Conservation (phyloP, 1,284 basidiomycete species). For the Sparassis latifolia region DNA sequence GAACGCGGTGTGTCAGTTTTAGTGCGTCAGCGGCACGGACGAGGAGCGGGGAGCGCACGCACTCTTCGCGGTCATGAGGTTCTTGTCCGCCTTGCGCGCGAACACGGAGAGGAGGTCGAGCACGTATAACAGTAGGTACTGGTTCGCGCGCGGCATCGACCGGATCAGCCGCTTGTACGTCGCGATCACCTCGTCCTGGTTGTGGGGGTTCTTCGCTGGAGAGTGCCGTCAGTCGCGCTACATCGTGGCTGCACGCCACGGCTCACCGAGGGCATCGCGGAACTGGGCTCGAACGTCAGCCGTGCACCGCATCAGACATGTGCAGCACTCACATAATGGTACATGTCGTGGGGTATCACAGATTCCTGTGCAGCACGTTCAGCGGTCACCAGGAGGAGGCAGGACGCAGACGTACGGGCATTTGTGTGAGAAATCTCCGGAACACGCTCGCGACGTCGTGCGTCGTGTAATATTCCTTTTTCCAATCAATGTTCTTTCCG, state of each 20-base stretch:
- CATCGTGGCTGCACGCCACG: neutral
- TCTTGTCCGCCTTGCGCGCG: conserved; percentile 84
- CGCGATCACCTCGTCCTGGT: conserved; percentile 62
- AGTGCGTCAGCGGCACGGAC: no score
- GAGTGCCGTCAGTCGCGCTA: conserved; percentile 1
- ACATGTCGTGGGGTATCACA: conserved; percentile 84
- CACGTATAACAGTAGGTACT: conserved; percentile 93
- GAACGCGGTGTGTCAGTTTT: neutral
- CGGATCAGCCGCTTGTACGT: conserved; percentile 85
- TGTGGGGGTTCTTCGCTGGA: conserved; percentile 57
- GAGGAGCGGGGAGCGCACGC: conserved; percentile 24
- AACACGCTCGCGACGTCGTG: conserved; percentile 98
- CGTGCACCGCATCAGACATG: neutral
- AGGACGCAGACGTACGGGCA: conserved; percentile 67
- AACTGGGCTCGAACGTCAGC: conserved; percentile 46
- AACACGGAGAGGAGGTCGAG: conserved; percentile 95
- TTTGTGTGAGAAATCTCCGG: conserved; percentile 90
- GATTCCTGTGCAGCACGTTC: conserved; percentile 55
- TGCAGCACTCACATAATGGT: conserved; percentile 66
- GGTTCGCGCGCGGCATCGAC: conserved; percentile 81
- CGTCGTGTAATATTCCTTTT: conserved; percentile 75
- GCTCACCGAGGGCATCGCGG: conserved; percentile 71
- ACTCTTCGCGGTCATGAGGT: conserved; percentile 95
- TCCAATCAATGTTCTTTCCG: conserved; percentile 92
- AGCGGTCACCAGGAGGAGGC: neutral